Evolutionary conservation across 805 yeast species (phyloP).

Genomic region (Grigorovia jiainica): DNA sequence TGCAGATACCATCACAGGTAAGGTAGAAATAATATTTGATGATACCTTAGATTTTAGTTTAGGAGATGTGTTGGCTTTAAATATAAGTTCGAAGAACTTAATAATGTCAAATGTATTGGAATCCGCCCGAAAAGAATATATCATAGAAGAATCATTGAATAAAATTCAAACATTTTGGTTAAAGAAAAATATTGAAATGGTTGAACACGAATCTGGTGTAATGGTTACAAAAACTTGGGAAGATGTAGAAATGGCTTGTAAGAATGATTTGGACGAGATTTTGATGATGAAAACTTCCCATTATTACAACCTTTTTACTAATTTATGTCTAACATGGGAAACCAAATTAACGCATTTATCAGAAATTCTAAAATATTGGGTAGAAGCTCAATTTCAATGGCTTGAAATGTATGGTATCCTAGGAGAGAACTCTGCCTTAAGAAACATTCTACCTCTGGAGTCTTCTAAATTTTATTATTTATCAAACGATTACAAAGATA

Average conservation of each 20-base stretch:
- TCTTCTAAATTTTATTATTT: slow-evolving; percentile 53
- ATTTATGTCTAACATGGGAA: slow-evolving; percentile 47
- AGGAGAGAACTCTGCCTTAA: slow-evolving; percentile 47
- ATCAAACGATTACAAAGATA: slow-evolving; percentile 48
- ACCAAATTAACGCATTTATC: slow-evolving; percentile 42
- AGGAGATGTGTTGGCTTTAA: slow-evolving; percentile 54
- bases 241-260: slow-evolving; percentile 43
- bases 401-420: slow-evolving; percentile 75
- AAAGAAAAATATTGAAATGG: slow-evolving; percentile 39
- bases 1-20: slow-evolving; percentile 20
- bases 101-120: slow-evolving; percentile 40
- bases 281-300: slow-evolving; percentile 64
- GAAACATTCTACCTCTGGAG: slow-evolving; percentile 59
- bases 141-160: slow-evolving; percentile 48
- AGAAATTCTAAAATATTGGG: slow-evolving; percentile 56
- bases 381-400: slow-evolving; percentile 85
- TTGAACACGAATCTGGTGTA: slow-evolving; percentile 42
- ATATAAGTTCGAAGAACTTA: slow-evolving; percentile 37
- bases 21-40: slow-evolving; percentile 12
- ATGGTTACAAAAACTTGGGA: slow-evolving; percentile 64
- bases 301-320: slow-evolving; percentile 50
- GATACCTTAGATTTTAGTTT: slow-evolving; percentile 29
- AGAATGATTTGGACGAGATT: slow-evolving; percentile 53
- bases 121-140: slow-evolving; percentile 65
- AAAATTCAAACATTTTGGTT: slow-evolving; percentile 51